Evolutionary conservation across 148 eudicot genomes (phyloP), one percentile per base, ranked within the genome.

Genomic region (Fagopyrum tataricum): DNA sequence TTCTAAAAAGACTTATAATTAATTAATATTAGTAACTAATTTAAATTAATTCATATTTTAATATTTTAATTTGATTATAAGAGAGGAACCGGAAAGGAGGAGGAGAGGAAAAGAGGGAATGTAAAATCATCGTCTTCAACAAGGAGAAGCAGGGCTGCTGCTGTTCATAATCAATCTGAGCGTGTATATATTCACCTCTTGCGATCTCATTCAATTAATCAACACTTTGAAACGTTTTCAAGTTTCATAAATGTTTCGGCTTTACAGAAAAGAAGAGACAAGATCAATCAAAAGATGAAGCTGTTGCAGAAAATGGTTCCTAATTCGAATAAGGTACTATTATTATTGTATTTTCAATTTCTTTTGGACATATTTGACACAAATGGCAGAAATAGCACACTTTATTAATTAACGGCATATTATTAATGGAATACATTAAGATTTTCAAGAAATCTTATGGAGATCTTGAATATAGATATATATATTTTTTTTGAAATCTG

Each of bases 291-390:
- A 71, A 89, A 86, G 82, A 94, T 94, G 97, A 88, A 85, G 82
- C 85, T 91, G 12, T 75, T 94, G 77, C 98, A 94, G 83, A 94
- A 91, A 81, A 24, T 94, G 86, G 92, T 94, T 77, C 98, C 98
- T 71, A 89, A 89, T 87, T 89, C 95, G 20, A 93, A 83, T 73
- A 93, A 93, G 98, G 98, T 93, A 82, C 21, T 4, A 14, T 31
- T 61, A 15, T n/a, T 52, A 0, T n/a, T n/a, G n/a, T n/a, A n/a
- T n/a, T n/a, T n/a, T n/a, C n/a, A n/a, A n/a, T n/a, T n/a, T n/a
- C n/a, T n/a, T n/a, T n/a, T n/a, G n/a, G n/a, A n/a, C n/a, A n/a
- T n/a, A n/a, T n/a, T n/a, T n/a, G n/a, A n/a, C n/a, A n/a, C n/a
- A n/a, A n/a, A n/a, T n/a, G n/a, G n/a, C 13, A 46, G 10, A 46